phyloP scores from a whole-genome alignment of 139 green algal genomes.

The Chlamydomonas urium region DNA sequence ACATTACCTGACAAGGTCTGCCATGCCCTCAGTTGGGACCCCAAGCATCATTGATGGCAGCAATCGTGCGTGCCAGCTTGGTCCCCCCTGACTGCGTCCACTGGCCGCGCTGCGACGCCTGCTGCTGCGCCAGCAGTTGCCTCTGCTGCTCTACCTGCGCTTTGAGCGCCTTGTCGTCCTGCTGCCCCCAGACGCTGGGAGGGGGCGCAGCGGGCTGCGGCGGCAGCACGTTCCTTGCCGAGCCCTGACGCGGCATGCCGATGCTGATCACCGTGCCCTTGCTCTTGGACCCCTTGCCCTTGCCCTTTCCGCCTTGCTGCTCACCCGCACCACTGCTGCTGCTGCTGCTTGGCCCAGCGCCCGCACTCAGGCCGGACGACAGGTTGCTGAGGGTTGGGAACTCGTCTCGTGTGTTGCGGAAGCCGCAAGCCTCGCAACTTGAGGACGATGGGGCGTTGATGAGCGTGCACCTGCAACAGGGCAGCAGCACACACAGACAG shows the following conservation, averaged over 20 bases:
- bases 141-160: background rate
- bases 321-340: background rate
- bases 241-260: background rate
- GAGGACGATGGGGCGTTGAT: slow-evolving; percentile 26
- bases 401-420: background rate
- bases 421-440: slow-evolving; percentile 20
- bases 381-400: slow-evolving; percentile 11
- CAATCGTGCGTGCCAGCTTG: slow-evolving; percentile 25
- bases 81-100: slow-evolving; percentile 14
- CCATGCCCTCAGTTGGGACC: background rate
- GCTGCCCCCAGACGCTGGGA: slow-evolving; percentile 25
- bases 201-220: background rate
- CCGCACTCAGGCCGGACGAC: background rate
- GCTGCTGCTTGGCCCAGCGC: background rate
- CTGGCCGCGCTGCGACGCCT: background rate
- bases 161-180: background rate
- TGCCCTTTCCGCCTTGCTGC: slow-evolving; percentile 6
- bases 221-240: background rate
- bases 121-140: background rate
- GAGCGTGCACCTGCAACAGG: slow-evolving; percentile 17
- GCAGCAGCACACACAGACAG: no score
- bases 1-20: background rate
- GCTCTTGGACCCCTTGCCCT: slow-evolving; percentile 15
- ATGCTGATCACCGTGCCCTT: slow-evolving; percentile 22
- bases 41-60: slow-evolving; percentile 32